phyloP scores from a whole-genome alignment of 2,329 filamentous ascomycete species.

The Calonectria hawksworthii region DNA sequence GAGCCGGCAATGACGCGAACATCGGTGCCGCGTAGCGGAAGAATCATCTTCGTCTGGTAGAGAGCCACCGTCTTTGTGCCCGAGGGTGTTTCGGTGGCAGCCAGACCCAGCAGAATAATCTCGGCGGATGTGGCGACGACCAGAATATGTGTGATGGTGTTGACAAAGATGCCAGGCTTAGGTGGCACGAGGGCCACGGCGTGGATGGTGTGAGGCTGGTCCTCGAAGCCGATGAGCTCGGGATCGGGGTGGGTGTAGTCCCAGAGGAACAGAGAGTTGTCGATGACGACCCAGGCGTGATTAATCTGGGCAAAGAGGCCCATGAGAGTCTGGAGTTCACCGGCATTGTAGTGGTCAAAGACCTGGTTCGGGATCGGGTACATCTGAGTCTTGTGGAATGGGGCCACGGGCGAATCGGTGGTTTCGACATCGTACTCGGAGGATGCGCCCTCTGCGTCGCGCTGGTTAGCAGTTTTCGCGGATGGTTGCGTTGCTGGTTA shows the following conservation, averaged over 20 bases:
- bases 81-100: slow-evolving; percentile 74
- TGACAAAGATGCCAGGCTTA: slow-evolving; percentile 88
- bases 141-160: slow-evolving; percentile 87
- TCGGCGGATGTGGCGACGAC: slow-evolving; percentile 90
- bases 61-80: slow-evolving; percentile 82
- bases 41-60: slow-evolving; percentile 90
- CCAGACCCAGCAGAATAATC: slow-evolving; percentile 89
- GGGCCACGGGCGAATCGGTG: slow-evolving; percentile 80
- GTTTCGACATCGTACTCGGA: slow-evolving; percentile 89
- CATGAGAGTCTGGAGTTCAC: slow-evolving; percentile 91
- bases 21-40: slow-evolving; percentile 81
- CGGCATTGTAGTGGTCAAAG: slow-evolving; percentile 91
- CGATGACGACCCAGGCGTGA: slow-evolving; percentile 95
- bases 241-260: slow-evolving; percentile 96
- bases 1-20: slow-evolving; percentile 86
- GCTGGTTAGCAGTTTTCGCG: slow-evolving; percentile 42
- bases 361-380: slow-evolving; percentile 93
- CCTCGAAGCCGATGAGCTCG: slow-evolving; percentile 92
- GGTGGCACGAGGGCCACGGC: slow-evolving; percentile 91
- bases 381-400: slow-evolving; percentile 88
- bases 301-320: slow-evolving; percentile 95
- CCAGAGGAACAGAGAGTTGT: slow-evolving; percentile 97
- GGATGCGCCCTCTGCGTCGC: slow-evolving; percentile 83
- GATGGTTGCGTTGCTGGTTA: background rate
- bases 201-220: slow-evolving; percentile 88